Evolutionary conservation across 2,329 filamentous ascomycete species (phyloP).

Genomic region (Pyricularia grisea): DNA sequence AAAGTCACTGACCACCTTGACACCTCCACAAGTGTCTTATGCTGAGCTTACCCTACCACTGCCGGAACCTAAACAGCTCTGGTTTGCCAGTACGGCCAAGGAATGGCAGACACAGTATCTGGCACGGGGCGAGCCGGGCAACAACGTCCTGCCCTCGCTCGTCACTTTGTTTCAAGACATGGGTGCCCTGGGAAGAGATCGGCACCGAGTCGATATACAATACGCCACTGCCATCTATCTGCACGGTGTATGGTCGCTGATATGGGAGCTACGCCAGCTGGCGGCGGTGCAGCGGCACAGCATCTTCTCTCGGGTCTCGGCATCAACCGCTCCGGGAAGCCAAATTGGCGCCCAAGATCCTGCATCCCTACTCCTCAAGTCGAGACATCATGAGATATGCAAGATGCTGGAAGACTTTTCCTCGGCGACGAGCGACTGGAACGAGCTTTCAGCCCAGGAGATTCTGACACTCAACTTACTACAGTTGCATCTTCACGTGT

Average conservation of each 20-base stretch:
- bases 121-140: constrained; percentile 24
- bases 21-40: constrained; percentile 58
- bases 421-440: constrained; percentile 30
- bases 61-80: constrained; percentile 51
- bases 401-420: constrained; percentile 43
- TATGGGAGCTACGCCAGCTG: constrained; percentile 56
- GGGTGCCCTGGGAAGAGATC: constrained; percentile 37
- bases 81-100: constrained; percentile 52
- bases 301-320: constrained; percentile 29
- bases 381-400: constrained; percentile 53
- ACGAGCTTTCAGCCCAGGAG: constrained; percentile 33
- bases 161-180: constrained; percentile 49
- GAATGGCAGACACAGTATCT: constrained; percentile 58
- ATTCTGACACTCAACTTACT: constrained; percentile 42
- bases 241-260: constrained; percentile 55
- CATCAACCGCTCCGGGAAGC: not conserved
- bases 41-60: constrained; percentile 58
- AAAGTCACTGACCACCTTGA: constrained; percentile 56
- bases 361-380: constrained; percentile 31
- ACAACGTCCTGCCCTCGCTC: constrained; percentile 37
- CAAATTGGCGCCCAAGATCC: not conserved
- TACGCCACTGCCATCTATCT: constrained; percentile 51
- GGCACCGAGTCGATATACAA: constrained; percentile 43
- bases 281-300: constrained; percentile 38
- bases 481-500: constrained; percentile 55